Conservation (phyloP, 352 stramenopile species). For the Discostella stelligera region DNA sequence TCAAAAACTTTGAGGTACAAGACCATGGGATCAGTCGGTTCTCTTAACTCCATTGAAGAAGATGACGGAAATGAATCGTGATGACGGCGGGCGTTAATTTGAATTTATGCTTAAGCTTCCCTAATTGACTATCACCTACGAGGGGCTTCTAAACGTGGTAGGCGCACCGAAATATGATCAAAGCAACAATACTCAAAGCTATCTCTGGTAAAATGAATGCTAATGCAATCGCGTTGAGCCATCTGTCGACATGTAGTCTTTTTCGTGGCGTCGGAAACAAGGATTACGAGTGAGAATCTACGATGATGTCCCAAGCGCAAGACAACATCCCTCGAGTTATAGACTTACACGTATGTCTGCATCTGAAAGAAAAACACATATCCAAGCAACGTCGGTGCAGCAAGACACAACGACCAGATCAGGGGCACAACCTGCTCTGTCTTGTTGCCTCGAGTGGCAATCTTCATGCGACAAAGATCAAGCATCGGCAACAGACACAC, state of each 20-base stretch:
- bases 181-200: slow-evolving; percentile 27
- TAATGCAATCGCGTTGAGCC: slow-evolving; percentile 29
- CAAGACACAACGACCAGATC: slow-evolving; percentile 43
- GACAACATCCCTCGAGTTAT: background rate
- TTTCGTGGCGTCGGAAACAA: background rate
- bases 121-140: slow-evolving; percentile 7
- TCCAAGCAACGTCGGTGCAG: slow-evolving; percentile 33
- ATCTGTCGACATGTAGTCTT: slow-evolving; percentile 39
- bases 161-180: slow-evolving; percentile 19
- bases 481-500: slow-evolving; percentile 49
- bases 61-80: slow-evolving; percentile 8
- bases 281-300: background rate
- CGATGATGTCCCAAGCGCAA: background rate
- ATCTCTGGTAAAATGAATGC: slow-evolving; percentile 29
- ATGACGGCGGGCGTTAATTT: slow-evolving; percentile 15
- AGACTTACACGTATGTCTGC: slow-evolving; percentile 64
- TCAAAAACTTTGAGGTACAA: slow-evolving; percentile 16
- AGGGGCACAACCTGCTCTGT: slow-evolving; percentile 56
- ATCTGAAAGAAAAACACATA: slow-evolving; percentile 57
- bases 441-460: slow-evolving; percentile 59
- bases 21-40: slow-evolving; percentile 15
- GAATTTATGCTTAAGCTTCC: background rate
- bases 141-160: slow-evolving; percentile 5
- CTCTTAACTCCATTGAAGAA: slow-evolving; percentile 34
- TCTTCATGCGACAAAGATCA: slow-evolving; percentile 44